These are phyloP conservation scores for Periconia sp. DNA, from an alignment of 2,329 filamentous ascomycete species.

Conservation along the genomic window DNA sequence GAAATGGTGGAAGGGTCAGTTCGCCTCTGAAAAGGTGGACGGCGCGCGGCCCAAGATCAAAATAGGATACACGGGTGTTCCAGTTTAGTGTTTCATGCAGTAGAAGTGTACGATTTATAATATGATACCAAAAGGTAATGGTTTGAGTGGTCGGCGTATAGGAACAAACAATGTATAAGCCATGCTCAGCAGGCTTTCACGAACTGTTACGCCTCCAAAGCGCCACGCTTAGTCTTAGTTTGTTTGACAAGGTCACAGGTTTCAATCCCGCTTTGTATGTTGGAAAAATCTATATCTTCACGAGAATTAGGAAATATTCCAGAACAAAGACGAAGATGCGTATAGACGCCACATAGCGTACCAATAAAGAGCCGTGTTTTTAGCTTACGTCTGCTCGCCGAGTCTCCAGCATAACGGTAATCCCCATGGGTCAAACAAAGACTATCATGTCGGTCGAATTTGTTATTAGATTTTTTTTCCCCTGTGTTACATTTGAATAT, in stretches of 20 bases:
- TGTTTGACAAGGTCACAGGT: too few relatives aligned
- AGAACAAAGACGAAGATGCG: neutral
- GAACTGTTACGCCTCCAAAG: neutral
- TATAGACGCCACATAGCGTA: neutral
- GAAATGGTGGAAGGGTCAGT: slow-evolving; percentile 70
- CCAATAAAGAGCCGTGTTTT: neutral
- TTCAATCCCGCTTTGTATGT: neutral
- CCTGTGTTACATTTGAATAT: too few relatives aligned
- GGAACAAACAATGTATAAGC: slow-evolving; percentile 1
- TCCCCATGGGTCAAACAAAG: slow-evolving; percentile 4
- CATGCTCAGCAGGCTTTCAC: neutral
- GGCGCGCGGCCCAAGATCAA: slow-evolving; percentile 49
- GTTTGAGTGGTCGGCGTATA: slow-evolving; percentile 1
- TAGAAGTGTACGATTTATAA: slow-evolving; percentile 7
- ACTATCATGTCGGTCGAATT: neutral
- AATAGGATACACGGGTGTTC: slow-evolving; percentile 53
- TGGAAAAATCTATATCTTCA: neutral
- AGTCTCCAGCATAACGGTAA: neutral
- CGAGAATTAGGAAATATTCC: neutral
- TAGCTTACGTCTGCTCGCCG: neutral
- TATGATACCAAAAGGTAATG: slow-evolving; percentile 10
- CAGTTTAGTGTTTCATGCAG: slow-evolving; percentile 38
- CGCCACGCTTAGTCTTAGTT: too few relatives aligned
- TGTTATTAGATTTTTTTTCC: neutral
- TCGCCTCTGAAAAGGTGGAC: slow-evolving; percentile 68